Evolutionary conservation across 495 filamentous ascomycete genomes (phyloP).

Genomic region (Glutinoglossum americanum): DNA sequence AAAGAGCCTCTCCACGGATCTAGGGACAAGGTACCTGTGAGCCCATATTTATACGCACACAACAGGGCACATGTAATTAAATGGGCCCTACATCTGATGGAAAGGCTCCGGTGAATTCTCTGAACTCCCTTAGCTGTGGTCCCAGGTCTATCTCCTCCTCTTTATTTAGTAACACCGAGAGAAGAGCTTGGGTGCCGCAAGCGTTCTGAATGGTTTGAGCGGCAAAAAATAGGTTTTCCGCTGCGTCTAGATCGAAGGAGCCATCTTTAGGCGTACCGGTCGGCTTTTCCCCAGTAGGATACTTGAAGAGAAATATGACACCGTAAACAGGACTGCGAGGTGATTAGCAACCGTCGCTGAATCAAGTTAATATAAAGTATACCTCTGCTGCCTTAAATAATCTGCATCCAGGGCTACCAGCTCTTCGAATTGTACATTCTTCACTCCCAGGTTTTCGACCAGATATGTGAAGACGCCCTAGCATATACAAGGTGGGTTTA

Average conservation of each 20-base stretch:
- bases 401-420: conserved; percentile 74
- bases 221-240: conserved; percentile 76
- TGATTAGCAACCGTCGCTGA: conserved; percentile 1
- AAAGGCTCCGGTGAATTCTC: conserved; percentile 75
- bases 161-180: conserved; percentile 83
- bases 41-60: conserved; percentile 18
- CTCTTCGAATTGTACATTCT: conserved; percentile 92
- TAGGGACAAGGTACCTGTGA: conserved; percentile 26
- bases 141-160: conserved; percentile 37
- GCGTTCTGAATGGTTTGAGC: conserved; percentile 98
- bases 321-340: conserved; percentile 65
- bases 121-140: conserved; percentile 47
- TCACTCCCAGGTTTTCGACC: conserved; percentile 73
- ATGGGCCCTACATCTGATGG: conserved; percentile 40
- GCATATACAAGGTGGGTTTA: conserved; percentile 2
- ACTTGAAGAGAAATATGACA: conserved; percentile 99
- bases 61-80: neutral
- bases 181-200: conserved; percentile 88
- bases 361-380: conserved; percentile 13
- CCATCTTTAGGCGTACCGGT: conserved; percentile 50
- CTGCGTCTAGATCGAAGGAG: conserved; percentile 49
- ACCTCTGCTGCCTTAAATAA: conserved; percentile 47
- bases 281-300: conserved; percentile 47
- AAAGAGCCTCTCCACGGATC: conserved; percentile 42
- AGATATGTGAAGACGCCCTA: conserved; percentile 96